A percentile compares a stretch with the other conserved stretches of the same genome.
Evolutionary conservation across 495 filamentous ascomycete genomes (phyloP).

Genomic region (Eremomyces bilateralis): DNA sequence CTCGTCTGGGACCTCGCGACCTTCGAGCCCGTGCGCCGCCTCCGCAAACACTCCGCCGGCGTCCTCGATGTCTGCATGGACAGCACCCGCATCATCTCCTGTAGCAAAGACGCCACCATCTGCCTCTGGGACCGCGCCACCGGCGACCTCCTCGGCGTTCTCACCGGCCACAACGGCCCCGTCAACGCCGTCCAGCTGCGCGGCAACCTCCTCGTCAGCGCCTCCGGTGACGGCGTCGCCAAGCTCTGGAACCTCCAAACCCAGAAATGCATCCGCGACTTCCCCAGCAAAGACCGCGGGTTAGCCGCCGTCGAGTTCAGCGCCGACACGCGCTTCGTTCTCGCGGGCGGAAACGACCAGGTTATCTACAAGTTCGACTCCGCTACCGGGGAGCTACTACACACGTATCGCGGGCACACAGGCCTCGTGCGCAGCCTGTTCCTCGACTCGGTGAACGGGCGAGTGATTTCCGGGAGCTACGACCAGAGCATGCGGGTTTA

Average conservation of each 20-base stretch:
- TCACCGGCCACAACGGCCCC: slow-evolving; percentile 68
- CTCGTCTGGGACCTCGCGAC: slow-evolving; percentile 70
- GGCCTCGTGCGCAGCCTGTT: slow-evolving; percentile 72
- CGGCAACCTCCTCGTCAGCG: slow-evolving; percentile 75
- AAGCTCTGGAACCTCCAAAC: slow-evolving; percentile 87
- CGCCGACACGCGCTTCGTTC: slow-evolving; percentile 69
- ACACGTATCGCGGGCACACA: slow-evolving; percentile 54
- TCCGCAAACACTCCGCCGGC: slow-evolving; percentile 57
- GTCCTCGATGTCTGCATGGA: slow-evolving; percentile 89
- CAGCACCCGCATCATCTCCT: slow-evolving; percentile 77
- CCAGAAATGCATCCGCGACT: slow-evolving; percentile 69
- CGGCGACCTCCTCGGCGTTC: slow-evolving; percentile 44
- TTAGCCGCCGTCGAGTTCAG: slow-evolving; percentile 91
- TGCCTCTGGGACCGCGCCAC: slow-evolving; percentile 81
- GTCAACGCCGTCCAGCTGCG: slow-evolving; percentile 92
- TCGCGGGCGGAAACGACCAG: slow-evolving; percentile 83
- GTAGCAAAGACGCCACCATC: slow-evolving; percentile 82
- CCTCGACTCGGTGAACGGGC: slow-evolving; percentile 59
- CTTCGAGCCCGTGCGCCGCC: slow-evolving; percentile 56
- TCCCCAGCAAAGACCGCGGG: slow-evolving; percentile 66
- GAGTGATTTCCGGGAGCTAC: slow-evolving; percentile 79
- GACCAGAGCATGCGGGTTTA: slow-evolving; percentile 88
- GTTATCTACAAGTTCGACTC: slow-evolving; percentile 89
- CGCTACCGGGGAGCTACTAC: slow-evolving; percentile 63
- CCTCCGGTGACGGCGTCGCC: slow-evolving; percentile 76